These are phyloP conservation scores for Trichoderma oligosporum DNA, from an alignment of 2,329 filamentous ascomycete species.

Conservation along the genomic window DNA sequence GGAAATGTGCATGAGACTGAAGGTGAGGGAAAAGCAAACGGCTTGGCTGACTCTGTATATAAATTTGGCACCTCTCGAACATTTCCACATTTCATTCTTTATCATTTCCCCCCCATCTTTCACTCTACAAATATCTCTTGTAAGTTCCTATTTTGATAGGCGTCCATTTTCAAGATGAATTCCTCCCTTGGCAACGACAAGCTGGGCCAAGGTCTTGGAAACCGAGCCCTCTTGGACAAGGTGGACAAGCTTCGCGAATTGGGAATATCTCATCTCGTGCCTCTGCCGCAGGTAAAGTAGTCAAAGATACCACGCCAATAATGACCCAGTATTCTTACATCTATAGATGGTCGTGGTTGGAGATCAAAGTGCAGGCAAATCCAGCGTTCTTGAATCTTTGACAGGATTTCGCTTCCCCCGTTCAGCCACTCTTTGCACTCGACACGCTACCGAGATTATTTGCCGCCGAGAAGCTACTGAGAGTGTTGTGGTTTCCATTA, in stretches of 20 bases:
- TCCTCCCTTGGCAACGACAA: not conserved
- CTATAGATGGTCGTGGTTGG: conserved; percentile 69
- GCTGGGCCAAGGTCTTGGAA: conserved; percentile 19
- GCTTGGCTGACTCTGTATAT: too few species aligned
- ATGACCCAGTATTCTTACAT: not conserved
- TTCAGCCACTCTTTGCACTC: conserved; percentile 43
- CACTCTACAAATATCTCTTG: too few species aligned
- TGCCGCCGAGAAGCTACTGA: conserved; percentile 28
- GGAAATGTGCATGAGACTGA: too few species aligned
- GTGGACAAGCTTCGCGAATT: conserved; percentile 43
- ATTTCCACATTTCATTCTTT: too few species aligned
- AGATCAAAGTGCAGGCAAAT: conserved; percentile 83
- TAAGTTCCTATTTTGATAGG: too few species aligned
- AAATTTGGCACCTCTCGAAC: too few species aligned
- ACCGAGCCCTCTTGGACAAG: conserved; percentile 30
- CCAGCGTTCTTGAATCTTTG: conserved; percentile 70
- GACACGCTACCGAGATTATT: conserved; percentile 41
- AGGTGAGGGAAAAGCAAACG: too few species aligned
- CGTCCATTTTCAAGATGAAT: not conserved
- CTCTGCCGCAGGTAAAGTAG: conserved; percentile 51
- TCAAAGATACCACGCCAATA: not conserved
- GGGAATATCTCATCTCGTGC: conserved; percentile 35
- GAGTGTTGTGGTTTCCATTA: conserved; percentile 40
- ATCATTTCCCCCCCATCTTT: too few species aligned
- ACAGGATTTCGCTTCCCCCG: conserved; percentile 49